Evolutionary conservation across 805 yeast genomes (phyloP).

Genomic region (Candida piceae): DNA sequence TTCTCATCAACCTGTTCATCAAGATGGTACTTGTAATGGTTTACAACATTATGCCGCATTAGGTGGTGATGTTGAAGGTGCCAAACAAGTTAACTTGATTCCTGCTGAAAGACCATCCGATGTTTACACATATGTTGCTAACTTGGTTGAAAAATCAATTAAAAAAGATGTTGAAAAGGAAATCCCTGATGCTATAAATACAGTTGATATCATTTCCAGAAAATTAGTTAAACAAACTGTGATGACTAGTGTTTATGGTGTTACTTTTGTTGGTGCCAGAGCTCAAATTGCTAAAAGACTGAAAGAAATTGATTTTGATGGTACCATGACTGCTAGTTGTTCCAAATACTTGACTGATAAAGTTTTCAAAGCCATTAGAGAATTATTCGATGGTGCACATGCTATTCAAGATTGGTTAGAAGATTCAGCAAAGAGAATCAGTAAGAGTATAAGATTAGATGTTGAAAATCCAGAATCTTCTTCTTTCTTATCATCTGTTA

Average conservation of each 20-base stretch:
- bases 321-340: slow-evolving; percentile 29
- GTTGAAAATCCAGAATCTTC: slow-evolving; percentile 48
- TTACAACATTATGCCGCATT: slow-evolving; percentile 83
- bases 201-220: slow-evolving; percentile 64
- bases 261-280: slow-evolving; percentile 88
- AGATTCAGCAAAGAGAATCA: slow-evolving; percentile 73
- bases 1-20: slow-evolving; percentile 76
- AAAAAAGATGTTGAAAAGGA: slow-evolving; percentile 50
- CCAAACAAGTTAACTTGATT: slow-evolving; percentile 67
- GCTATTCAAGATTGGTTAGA: slow-evolving; percentile 95
- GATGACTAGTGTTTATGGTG: slow-evolving; percentile 98
- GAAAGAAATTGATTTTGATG: slow-evolving; percentile 46
- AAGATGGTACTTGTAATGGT: slow-evolving; percentile 86
- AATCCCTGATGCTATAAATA: slow-evolving; percentile 45
- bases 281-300: slow-evolving; percentile 81
- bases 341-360: slow-evolving; percentile 67
- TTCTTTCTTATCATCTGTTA: slow-evolving; percentile 76
- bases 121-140: slow-evolving; percentile 68
- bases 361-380: slow-evolving; percentile 80
- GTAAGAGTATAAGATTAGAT: slow-evolving; percentile 71
- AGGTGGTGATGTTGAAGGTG: slow-evolving; percentile 84
- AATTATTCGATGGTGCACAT: slow-evolving; percentile 88
- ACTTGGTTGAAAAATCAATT: slow-evolving; percentile 52
- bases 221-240: slow-evolving; percentile 95
- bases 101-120: slow-evolving; percentile 74